Conservation (phyloP, 257 asterid genomes). For the Solanum chaucha region DNA sequence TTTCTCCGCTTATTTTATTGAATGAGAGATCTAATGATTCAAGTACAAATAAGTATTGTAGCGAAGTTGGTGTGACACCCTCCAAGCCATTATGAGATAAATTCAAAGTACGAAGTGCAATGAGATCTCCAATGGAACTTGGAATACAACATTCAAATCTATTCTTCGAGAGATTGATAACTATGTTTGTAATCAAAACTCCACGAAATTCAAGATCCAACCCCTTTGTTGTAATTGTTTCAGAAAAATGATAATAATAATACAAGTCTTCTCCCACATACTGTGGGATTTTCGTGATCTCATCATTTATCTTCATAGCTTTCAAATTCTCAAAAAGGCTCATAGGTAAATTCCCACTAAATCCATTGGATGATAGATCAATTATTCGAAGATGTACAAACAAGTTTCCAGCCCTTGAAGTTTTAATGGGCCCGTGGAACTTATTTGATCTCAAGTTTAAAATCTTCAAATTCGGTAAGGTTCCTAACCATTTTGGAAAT, state of each 20-base stretch:
- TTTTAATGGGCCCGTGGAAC: neutral
- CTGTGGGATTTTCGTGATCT: fast-evolving
- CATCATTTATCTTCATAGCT: neutral
- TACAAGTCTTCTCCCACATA: neutral
- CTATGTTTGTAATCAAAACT: neutral
- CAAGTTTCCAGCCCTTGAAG: neutral
- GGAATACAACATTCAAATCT: neutral
- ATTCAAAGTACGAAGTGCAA: neutral
- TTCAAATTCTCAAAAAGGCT: neutral
- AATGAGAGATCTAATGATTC: neutral
- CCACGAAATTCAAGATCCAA: neutral
- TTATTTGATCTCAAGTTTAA: neutral
- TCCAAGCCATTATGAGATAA: neutral
- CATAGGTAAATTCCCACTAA: neutral
- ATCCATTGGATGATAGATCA: neutral
- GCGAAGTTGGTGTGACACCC: neutral
- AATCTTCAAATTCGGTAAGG: neutral
- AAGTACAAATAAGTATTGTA: neutral
- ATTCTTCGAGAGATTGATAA: neutral
- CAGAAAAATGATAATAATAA: neutral
- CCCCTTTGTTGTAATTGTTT: neutral
- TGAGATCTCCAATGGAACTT: neutral
- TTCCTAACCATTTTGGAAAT: neutral
- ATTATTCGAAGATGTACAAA: neutral
- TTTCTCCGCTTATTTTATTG: neutral